A percentile compares a stretch with the other conserved stretches of the same genome.
Evolutionary conservation across 1,284 basidiomycete genomes (phyloP).

Genomic region (Ustilago crameri): DNA sequence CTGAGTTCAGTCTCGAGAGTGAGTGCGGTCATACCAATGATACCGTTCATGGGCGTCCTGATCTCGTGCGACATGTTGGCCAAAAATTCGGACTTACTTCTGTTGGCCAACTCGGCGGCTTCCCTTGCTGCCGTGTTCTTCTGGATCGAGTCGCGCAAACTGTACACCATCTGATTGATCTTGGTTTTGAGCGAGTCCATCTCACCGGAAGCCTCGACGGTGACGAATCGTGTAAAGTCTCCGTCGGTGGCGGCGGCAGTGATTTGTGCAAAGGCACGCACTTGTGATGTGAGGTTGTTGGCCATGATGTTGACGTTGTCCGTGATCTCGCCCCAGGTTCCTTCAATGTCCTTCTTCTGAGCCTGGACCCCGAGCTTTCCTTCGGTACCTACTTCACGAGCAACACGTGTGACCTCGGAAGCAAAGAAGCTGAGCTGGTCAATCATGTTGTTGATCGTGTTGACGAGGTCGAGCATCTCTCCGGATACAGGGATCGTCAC

Average conservation of each 20-base stretch:
- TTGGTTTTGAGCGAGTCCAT: slow-evolving; percentile 99
- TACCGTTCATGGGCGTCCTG: slow-evolving; percentile 73
- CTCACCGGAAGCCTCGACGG: slow-evolving; percentile 96
- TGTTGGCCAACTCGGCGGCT: slow-evolving; percentile 90
- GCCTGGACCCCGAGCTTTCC: slow-evolving; percentile 97
- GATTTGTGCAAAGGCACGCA: slow-evolving; percentile 98
- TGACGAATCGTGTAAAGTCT: slow-evolving; percentile 98
- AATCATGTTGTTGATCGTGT: slow-evolving; percentile 74
- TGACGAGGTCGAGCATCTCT: slow-evolving; percentile 88
- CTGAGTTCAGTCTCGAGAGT: slow-evolving; percentile 93
- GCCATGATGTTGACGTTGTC: slow-evolving; percentile 72
- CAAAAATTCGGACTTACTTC: slow-evolving; percentile 92
- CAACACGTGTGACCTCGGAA: slow-evolving; percentile 93
- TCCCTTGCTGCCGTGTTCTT: slow-evolving; percentile 98
- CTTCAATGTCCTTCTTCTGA: slow-evolving; percentile 94
- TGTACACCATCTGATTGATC: slow-evolving; percentile 99
- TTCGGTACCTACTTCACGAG: slow-evolving; percentile 92
- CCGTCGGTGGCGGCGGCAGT: slow-evolving; percentile 98
- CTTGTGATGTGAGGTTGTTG: slow-evolving; percentile 95
- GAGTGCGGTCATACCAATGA: slow-evolving; percentile 99
- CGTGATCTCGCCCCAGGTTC: slow-evolving; percentile 99
- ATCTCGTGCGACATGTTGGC: slow-evolving; percentile 69
- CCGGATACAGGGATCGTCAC: slow-evolving; percentile 91
- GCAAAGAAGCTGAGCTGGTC: slow-evolving; percentile 84
- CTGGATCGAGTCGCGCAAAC: slow-evolving; percentile 94